phyloP scores from a whole-genome alignment of 2,329 filamentous ascomycete species.

The Plectosphaerella plurivora region DNA sequence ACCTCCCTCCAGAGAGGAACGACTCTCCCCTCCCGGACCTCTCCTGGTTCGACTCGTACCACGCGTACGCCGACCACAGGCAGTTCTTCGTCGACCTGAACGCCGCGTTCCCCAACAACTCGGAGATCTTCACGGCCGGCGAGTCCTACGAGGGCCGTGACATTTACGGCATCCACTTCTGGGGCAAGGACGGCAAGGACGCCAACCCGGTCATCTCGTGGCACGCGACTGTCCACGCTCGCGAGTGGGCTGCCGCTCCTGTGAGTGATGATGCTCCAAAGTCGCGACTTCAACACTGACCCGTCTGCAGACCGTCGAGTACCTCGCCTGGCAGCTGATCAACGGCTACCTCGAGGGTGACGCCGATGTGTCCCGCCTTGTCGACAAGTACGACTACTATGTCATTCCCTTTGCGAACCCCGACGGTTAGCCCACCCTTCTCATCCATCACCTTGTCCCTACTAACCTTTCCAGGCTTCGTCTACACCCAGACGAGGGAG shows the following conservation, averaged over 20 bases:
- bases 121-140: conserved; percentile 40
- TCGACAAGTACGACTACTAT: conserved; percentile 57
- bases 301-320: conserved; percentile 28
- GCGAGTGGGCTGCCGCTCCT: conserved; percentile 49
- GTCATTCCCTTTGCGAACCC: conserved; percentile 52
- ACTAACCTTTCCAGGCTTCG: conserved; percentile 36
- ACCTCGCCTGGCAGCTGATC: conserved; percentile 40
- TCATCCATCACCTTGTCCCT: conserved; percentile 6
- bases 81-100: conserved; percentile 39
- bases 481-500: conserved; percentile 39
- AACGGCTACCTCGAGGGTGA: conserved; percentile 32
- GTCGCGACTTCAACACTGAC: background rate
- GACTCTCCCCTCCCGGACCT: conserved; percentile 23
- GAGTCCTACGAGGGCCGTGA: conserved; percentile 37
- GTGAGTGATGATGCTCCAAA: conserved; percentile 41
- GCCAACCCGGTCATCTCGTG: conserved; percentile 43
- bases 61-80: conserved; percentile 44
- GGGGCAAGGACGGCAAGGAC: conserved; percentile 30
- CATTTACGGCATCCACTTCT: conserved; percentile 56
- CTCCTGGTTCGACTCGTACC: conserved; percentile 46
- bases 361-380: conserved; percentile 27
- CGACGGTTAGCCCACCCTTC: conserved; percentile 28
- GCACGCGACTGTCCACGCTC: conserved; percentile 46
- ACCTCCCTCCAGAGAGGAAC: conserved; percentile 1
- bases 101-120: conserved; percentile 34